phyloP scores from a whole-genome alignment of 148 eudicot genomes.

The Diospyros lotus region DNA sequence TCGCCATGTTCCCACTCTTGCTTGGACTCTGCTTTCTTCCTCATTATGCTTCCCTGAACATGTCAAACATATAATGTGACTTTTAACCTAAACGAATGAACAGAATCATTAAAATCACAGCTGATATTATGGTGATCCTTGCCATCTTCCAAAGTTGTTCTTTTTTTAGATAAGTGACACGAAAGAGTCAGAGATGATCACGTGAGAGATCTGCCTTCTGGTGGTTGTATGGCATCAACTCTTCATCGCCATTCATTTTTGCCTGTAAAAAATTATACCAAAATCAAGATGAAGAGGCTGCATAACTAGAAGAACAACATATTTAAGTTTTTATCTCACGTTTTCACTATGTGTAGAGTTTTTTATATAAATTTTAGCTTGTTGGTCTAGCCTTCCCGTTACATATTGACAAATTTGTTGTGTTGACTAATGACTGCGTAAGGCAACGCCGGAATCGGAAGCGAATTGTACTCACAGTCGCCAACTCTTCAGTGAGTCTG shows the following conservation, averaged over 20 bases:
- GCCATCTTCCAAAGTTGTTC: no score
- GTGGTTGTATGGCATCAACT: constrained; percentile 8
- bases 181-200: constrained; percentile 8
- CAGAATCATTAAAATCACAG: neutral
- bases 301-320: no score
- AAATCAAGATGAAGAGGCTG: neutral
- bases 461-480: constrained; percentile 14
- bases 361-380: neutral
- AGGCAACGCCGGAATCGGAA: neutral
- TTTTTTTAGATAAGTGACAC: no score
- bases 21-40: neutral
- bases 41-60: neutral
- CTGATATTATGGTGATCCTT: no score
- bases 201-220: constrained; percentile 23
- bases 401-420: no score
- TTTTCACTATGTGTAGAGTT: no score
- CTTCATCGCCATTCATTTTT: constrained; percentile 11
- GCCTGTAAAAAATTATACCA: constrained; percentile 9
- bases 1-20: neutral
- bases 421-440: no score
- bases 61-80: neutral
- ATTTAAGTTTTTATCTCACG: no score
- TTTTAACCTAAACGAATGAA: no score
- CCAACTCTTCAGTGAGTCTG: constrained; percentile 18
- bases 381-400: neutral